Percentiles rank a stretch among this genome's conserved stretches.
These are phyloP conservation scores for Acanthamoeba castellanii DNA, from an alignment of 208 protist genomes.

Conservation along the genomic window DNA sequence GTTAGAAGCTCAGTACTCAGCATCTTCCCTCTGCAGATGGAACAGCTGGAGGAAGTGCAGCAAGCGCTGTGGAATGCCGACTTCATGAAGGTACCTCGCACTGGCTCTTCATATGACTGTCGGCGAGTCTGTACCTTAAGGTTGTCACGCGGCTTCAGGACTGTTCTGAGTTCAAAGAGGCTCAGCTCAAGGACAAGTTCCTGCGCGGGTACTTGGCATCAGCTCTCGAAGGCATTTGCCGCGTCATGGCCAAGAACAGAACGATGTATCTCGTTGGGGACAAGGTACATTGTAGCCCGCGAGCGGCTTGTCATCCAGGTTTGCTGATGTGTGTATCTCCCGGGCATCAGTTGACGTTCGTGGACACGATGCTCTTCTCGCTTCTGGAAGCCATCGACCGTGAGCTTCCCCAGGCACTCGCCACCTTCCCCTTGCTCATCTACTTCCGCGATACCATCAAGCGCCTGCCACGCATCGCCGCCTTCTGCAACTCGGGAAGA, in stretches of 20 bases:
- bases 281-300: neutral
- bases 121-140: neutral
- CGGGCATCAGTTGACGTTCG: neutral
- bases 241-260: conserved; percentile 18
- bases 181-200: conserved; percentile 48
- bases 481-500: conserved; percentile 12
- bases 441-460: conserved; percentile 38
- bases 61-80: conserved; percentile 60
- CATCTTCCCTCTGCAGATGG: neutral
- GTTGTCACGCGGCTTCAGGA: neutral
- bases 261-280: conserved; percentile 56
- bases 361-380: conserved; percentile 1
- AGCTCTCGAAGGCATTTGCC: neutral
- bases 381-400: conserved; percentile 28
- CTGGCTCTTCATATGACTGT: neutral
- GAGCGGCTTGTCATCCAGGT: neutral
- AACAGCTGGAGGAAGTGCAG: conserved; percentile 43
- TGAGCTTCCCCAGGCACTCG: neutral
- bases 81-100: conserved; percentile 15
- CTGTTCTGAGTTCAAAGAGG: neutral
- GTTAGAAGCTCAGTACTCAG: neutral
- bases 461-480: neutral
- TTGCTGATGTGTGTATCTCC: neutral
- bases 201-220: neutral
- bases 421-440: conserved; percentile 3